Evolutionary conservation across 75 land plant species (phyloP).

Genomic region (Gnetum montanum): DNA sequence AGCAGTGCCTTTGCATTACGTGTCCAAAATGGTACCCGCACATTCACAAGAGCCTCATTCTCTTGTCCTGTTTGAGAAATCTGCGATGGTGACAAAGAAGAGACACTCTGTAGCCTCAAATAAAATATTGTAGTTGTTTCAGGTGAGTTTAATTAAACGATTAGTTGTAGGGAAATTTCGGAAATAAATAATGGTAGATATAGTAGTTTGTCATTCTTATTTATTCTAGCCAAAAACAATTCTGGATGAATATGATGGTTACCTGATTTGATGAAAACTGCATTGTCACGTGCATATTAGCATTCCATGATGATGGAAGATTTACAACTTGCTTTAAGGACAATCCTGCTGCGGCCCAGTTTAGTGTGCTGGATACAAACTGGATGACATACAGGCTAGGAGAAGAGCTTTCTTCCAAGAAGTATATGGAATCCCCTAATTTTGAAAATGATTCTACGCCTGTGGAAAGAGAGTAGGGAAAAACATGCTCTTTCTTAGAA

Average conservation of each 20-base stretch:
- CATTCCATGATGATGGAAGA: conserved; percentile 42
- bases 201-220: too few species aligned
- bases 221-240: neutral
- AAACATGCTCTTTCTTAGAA: too few species aligned
- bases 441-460: conserved; percentile 96
- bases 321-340: conserved; percentile 37
- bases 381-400: conserved; percentile 61
- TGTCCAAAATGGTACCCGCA: conserved; percentile 78
- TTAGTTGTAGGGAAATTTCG: too few species aligned
- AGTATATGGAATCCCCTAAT: conserved; percentile 94
- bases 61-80: conserved; percentile 3
- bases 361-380: conserved; percentile 54
- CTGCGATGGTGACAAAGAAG: neutral
- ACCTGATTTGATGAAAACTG: conserved; percentile 31
- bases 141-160: neutral
- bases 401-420: conserved; percentile 38
- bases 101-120: neutral
- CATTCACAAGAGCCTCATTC: conserved; percentile 24
- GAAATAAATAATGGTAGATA: too few species aligned
- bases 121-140: neutral
- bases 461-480: conserved; percentile 15
- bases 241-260: neutral
- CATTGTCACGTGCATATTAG: conserved; percentile 32
- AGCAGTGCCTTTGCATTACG: conserved; percentile 27
- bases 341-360: conserved; percentile 59